Evolutionary conservation across 108 stramenopile genomes (phyloP).

Genomic region (Fragilaria radians): DNA sequence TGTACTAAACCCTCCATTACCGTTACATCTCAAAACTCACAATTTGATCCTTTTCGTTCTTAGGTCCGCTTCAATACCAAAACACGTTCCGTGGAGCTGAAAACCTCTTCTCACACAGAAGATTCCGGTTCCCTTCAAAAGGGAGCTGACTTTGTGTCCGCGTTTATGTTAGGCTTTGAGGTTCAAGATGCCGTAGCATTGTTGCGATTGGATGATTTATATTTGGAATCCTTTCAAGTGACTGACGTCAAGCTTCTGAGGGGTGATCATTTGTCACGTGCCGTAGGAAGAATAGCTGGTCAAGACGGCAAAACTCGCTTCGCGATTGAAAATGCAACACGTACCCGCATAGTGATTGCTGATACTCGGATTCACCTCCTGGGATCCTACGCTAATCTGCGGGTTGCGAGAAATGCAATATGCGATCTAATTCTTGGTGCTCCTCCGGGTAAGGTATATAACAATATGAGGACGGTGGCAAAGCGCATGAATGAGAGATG

Average conservation of each 20-base stretch:
- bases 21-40: no score
- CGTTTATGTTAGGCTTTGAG: constrained; percentile 98
- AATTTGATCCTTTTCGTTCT: no score
- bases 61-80: constrained; percentile 96
- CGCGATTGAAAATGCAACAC: constrained; percentile 99
- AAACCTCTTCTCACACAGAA: constrained; percentile 86
- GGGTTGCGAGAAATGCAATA: constrained; percentile 97
- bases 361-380: constrained; percentile 95
- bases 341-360: constrained; percentile 96
- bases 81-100: constrained; percentile 94
- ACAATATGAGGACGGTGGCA: constrained; percentile 98
- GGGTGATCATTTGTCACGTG: constrained; percentile 96
- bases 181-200: constrained; percentile 97
- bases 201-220: constrained; percentile 96
- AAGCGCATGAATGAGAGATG: constrained; percentile 96
- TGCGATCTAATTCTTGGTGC: constrained; percentile 98
- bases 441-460: constrained; percentile 99
- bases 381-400: constrained; percentile 93
- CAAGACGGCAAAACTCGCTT: constrained; percentile 97
- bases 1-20: no score
- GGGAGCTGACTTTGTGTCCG: constrained; percentile 94
- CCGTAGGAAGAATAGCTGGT: constrained; percentile 97
- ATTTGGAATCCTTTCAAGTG: constrained; percentile 96
- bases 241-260: constrained; percentile 94
- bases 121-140: constrained; percentile 91